Percentiles rank a stretch among this genome's conserved stretches.
Conservation (phyloP, 345 rosid genomes). For the Euphorbia lathyris region DNA sequence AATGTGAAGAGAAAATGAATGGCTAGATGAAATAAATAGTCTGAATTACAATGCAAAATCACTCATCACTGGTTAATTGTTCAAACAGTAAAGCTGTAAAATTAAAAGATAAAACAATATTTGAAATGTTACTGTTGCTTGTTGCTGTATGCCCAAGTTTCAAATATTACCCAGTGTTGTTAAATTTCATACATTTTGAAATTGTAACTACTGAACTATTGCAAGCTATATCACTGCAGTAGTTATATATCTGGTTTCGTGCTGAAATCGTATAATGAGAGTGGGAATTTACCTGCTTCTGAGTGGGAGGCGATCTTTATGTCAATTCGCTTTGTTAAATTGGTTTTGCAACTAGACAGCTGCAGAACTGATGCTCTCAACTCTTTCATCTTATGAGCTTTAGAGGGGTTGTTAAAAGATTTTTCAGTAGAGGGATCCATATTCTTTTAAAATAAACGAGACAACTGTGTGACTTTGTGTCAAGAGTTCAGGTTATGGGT, state of each 20-base stretch:
- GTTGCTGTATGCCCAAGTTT: neutral
- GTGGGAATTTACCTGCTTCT: too few species aligned
- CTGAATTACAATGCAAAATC: neutral
- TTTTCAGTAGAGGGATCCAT: too few species aligned
- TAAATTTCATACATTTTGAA: too few species aligned
- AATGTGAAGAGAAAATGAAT: neutral
- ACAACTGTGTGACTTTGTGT: too few species aligned
- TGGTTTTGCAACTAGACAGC: neutral
- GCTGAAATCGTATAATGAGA: too few species aligned
- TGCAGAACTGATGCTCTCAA: neutral
- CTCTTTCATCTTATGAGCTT: neutral
- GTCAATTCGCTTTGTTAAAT: too few species aligned
- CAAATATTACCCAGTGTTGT: neutral
- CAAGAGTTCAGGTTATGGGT: too few species aligned
- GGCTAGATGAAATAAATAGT: neutral
- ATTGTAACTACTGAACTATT: neutral
- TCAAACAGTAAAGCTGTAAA: neutral
- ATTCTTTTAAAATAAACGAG: too few species aligned
- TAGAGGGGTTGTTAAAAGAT: too few species aligned
- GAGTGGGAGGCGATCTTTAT: too few species aligned
- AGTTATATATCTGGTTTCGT: neutral
- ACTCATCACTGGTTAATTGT: neutral
- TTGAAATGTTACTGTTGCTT: neutral
- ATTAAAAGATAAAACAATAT: neutral
- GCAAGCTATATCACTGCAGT: neutral